These are phyloP conservation scores for Cucurbita pepo DNA, from an alignment of 306 rosid species.

Conservation along the genomic window DNA sequence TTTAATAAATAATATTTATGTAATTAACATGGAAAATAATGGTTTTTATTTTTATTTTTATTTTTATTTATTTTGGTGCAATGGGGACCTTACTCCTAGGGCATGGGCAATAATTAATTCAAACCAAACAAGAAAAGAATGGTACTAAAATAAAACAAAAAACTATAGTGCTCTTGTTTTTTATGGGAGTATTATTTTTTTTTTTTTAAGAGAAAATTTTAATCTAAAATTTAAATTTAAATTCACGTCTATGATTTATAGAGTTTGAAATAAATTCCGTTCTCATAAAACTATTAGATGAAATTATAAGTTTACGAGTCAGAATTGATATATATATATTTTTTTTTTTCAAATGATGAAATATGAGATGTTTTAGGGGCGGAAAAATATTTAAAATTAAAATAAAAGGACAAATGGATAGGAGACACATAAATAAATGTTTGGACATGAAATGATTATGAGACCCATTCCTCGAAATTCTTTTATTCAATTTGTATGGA, in stretches of 20 bases:
- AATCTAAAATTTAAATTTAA: no score
- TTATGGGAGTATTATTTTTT: neutral
- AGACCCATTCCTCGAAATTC: neutral
- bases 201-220: no score
- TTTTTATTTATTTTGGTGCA: neutral
- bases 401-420: neutral
- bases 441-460: neutral
- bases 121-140: neutral
- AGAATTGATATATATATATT: no score
- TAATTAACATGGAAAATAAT: neutral
- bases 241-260: no score
- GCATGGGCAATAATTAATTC: neutral
- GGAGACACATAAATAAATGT: neutral
- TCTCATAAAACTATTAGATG: no score
- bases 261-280: no score
- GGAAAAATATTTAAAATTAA: neutral
- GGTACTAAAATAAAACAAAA: neutral
- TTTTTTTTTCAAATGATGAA: neutral
- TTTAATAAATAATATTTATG: no score
- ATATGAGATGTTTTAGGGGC: neutral
- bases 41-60: neutral
- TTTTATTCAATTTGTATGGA: neutral
- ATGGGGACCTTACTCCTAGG: neutral
- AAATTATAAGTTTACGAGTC: no score
- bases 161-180: neutral